These are phyloP conservation scores for Trametes cubensis DNA, from an alignment of 768 basidiomycete genomes.

Conservation along the genomic window DNA sequence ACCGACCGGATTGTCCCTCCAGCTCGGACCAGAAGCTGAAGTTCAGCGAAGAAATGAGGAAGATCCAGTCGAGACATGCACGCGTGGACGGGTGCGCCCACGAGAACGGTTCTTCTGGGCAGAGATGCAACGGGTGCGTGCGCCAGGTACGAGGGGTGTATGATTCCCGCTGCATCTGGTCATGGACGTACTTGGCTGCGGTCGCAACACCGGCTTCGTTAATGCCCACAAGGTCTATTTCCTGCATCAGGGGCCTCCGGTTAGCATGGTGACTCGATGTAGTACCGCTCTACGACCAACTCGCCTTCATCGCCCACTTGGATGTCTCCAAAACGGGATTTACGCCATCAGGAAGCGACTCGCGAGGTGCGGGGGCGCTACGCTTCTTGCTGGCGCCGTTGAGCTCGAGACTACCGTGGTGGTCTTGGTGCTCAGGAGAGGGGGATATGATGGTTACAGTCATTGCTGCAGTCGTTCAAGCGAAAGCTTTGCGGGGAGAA, in stretches of 20 bases:
- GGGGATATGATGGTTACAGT: constrained; percentile 6
- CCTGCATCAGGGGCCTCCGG: no score
- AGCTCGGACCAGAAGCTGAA: constrained; percentile 89
- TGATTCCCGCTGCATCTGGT: constrained; percentile 57
- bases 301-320: constrained; percentile 59
- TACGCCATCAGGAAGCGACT: background rate
- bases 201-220: constrained; percentile 60
- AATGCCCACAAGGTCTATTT: constrained; percentile 60
- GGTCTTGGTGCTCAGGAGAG: background rate
- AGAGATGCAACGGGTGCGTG: constrained; percentile 72
- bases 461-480: background rate
- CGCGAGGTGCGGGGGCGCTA: background rate
- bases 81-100: constrained; percentile 55
- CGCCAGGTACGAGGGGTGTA: constrained; percentile 86
- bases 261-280: no score
- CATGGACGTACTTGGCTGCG: constrained; percentile 70
- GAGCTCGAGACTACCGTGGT: background rate
- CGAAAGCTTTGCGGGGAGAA: background rate
- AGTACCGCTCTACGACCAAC: constrained; percentile 26
- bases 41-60: constrained; percentile 83
- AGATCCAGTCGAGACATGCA: constrained; percentile 79
- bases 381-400: background rate
- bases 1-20: constrained; percentile 60
- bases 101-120: constrained; percentile 64
- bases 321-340: constrained; percentile 68